These are phyloP conservation scores for Solanum dulcamara DNA, from an alignment of 257 asterid species.

Conservation along the genomic window DNA sequence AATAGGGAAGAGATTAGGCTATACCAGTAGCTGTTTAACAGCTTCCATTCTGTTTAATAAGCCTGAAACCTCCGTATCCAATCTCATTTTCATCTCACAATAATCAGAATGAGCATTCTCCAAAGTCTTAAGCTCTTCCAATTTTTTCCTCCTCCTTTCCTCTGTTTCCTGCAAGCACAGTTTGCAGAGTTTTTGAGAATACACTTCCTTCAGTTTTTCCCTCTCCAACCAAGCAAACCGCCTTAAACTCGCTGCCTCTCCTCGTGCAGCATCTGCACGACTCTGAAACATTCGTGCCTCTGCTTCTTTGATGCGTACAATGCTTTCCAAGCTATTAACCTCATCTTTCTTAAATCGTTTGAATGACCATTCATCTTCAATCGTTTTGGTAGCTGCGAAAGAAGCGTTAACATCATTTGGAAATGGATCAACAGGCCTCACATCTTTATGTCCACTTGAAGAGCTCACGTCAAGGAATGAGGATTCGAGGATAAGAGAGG, in stretches of 20 bases:
- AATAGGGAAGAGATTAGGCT: background rate
- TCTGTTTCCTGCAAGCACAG: constrained; percentile 60
- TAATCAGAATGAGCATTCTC: constrained; percentile 74
- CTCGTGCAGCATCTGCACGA: constrained; percentile 70
- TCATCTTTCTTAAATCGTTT: constrained; percentile 55
- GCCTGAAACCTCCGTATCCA: constrained; percentile 83
- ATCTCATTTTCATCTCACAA: constrained; percentile 75
- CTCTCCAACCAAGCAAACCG: constrained; percentile 40
- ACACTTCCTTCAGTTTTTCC: constrained; percentile 62
- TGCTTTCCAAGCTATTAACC: constrained; percentile 60
- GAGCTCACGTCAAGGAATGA: constrained; percentile 26
- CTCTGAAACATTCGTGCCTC: constrained; percentile 81
- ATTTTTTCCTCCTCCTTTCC: constrained; percentile 49
- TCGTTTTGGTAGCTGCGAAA: constrained; percentile 20
- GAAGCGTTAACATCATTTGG: constrained; percentile 20
- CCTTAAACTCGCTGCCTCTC: constrained; percentile 53
- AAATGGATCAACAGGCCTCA: constrained; percentile 25
- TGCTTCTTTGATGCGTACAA: constrained; percentile 69
- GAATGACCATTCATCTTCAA: constrained; percentile 86
- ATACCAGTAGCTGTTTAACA: constrained; percentile 66
- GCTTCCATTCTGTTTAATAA: constrained; percentile 89
- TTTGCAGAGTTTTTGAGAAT: constrained; percentile 44
- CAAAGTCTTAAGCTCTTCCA: constrained; percentile 62
- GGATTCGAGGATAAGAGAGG: constrained; percentile 26
- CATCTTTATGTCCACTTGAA: constrained; percentile 6